These are phyloP conservation scores for Ophiostoma montium DNA, from an alignment of 2,329 filamentous ascomycete species.

Conservation along the genomic window DNA sequence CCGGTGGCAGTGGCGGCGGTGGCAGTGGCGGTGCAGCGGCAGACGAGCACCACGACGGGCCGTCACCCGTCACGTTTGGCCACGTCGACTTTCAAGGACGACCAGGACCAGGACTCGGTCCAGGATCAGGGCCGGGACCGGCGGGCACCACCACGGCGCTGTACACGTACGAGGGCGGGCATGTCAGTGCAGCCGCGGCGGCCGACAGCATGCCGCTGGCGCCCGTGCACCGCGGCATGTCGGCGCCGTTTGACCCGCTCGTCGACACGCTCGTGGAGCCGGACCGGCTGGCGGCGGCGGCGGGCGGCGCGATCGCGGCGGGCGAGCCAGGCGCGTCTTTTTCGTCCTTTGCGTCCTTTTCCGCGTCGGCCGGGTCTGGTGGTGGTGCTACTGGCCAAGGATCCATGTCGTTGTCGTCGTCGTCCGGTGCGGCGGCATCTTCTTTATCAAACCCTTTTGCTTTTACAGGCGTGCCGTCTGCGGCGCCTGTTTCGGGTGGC, in stretches of 20 bases:
- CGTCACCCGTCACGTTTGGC: neutral
- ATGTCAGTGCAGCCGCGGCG: conserved; percentile 10
- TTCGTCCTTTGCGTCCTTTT: neutral
- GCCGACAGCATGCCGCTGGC: conserved; percentile 13
- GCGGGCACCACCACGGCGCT: conserved; percentile 22
- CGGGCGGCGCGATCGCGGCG: too few relatives aligned
- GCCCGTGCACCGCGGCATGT: conserved; percentile 33
- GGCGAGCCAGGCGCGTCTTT: too few relatives aligned
- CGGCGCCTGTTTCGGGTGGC: too few relatives aligned
- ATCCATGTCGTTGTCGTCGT: neutral
- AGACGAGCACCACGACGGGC: neutral
- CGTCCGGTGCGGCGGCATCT: neutral
- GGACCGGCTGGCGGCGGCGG: neutral
- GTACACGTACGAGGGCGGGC: conserved; percentile 32
- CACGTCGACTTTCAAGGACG: neutral
- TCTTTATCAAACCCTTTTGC: neutral
- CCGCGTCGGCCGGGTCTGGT: too few relatives aligned
- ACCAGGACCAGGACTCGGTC: too few relatives aligned
- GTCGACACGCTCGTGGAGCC: conserved; percentile 29
- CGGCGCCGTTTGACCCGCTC: conserved; percentile 40
- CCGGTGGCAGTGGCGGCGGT: too few relatives aligned
- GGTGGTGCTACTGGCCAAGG: neutral
- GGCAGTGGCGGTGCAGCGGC: too few relatives aligned
- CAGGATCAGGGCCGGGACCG: too few relatives aligned
- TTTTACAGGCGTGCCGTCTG: neutral